These are phyloP conservation scores for Dipteronia dyeriana DNA, from an alignment of 345 rosid genomes.

Conservation along the genomic window DNA sequence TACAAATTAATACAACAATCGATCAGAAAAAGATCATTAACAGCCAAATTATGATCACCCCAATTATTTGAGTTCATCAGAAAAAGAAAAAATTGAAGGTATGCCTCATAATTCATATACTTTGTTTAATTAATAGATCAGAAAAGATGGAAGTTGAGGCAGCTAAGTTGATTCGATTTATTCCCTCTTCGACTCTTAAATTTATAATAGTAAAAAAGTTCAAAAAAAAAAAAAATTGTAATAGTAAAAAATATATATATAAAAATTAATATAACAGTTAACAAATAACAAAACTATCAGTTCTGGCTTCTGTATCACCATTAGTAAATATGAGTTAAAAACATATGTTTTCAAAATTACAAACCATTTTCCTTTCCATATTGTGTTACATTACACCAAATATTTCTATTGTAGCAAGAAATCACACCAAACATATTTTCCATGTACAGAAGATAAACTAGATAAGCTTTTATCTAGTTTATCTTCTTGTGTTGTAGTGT, in stretches of 20 bases:
- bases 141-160: no score
- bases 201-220: no score
- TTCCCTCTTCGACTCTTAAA: no score
- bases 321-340: not conserved
- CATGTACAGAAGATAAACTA: not conserved
- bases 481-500: not conserved
- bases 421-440: not conserved
- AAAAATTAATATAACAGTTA: no score
- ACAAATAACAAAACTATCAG: no score
- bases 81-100: not conserved
- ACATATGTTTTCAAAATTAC: not conserved
- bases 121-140: no score
- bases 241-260: no score
- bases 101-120: no score
- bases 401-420: not conserved
- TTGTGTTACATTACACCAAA: not conserved
- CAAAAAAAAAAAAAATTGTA: no score
- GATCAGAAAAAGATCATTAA: no score
- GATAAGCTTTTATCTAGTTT: not conserved
- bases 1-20: not conserved
- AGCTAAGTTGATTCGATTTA: no score
- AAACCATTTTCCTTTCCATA: slow-evolving; percentile 2
- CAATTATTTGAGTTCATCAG: not conserved
- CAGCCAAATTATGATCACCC: not conserved
- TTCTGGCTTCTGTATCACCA: not conserved